These are phyloP conservation scores for Aristolochia contorta DNA, from an alignment of 164 flowering plant species.

Conservation along the genomic window DNA sequence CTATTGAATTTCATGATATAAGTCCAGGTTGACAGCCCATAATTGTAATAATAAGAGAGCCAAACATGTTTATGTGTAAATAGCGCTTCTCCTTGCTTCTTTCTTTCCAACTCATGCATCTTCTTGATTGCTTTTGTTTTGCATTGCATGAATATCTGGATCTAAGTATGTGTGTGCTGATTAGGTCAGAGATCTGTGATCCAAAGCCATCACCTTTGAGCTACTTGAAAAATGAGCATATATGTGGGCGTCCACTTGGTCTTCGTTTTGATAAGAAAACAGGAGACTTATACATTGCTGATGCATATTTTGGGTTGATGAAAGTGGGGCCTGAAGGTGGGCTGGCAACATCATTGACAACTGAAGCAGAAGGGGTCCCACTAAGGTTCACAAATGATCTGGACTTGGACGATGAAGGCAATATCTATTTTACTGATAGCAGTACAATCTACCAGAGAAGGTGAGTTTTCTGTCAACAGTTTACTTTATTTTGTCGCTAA, in stretches of 20 bases:
- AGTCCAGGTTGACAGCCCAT: no score
- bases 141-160: no score
- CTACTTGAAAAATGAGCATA: slow-evolving; percentile 78
- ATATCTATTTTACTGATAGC: slow-evolving; percentile 89
- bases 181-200: slow-evolving; percentile 60
- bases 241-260: slow-evolving; percentile 94
- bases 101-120: no score
- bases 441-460: slow-evolving; percentile 74
- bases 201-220: slow-evolving; percentile 53
- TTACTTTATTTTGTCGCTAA: background rate
- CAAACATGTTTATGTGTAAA: no score
- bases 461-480: slow-evolving; percentile 18
- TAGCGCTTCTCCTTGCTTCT: no score
- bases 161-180: background rate
- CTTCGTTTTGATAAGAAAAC: slow-evolving; percentile 82
- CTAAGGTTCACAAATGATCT: slow-evolving; percentile 78
- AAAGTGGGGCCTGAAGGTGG: slow-evolving; percentile 97
- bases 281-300: slow-evolving; percentile 86
- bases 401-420: slow-evolving; percentile 83
- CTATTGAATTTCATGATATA: no score
- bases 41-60: no score
- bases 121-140: no score
- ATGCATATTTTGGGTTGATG: slow-evolving; percentile 92
- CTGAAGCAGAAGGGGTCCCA: slow-evolving; percentile 82
- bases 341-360: slow-evolving; percentile 53